These are phyloP conservation scores for Metschnikowia koreensis DNA, from an alignment of 805 yeast species.

Conservation along the genomic window DNA sequence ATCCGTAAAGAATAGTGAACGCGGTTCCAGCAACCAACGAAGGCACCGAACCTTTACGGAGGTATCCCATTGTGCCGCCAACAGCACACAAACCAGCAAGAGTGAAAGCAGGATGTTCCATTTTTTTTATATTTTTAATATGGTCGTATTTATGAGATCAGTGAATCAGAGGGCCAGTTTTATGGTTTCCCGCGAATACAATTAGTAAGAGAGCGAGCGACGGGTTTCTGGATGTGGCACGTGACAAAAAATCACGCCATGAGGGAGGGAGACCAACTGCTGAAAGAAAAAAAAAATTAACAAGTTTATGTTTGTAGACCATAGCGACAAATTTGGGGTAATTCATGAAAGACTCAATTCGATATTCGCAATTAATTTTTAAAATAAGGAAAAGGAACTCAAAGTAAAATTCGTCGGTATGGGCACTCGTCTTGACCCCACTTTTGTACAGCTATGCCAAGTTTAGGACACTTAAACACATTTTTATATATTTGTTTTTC, in stretches of 20 bases:
- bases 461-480: no score
- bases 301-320: background rate
- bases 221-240: background rate
- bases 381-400: no score
- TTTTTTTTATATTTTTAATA: slow-evolving; percentile 7
- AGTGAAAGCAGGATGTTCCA: slow-evolving; percentile 80
- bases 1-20: slow-evolving; percentile 58
- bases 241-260: background rate
- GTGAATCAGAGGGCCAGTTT: background rate
- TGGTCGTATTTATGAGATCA: background rate
- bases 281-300: no score
- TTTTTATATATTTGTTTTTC: no score
- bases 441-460: no score
- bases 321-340: no score
- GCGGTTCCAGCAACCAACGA: slow-evolving; percentile 76
- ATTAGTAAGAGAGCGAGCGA: background rate
- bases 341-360: no score
- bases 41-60: slow-evolving; percentile 69
- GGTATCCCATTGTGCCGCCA: slow-evolving; percentile 72
- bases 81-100: slow-evolving; percentile 64
- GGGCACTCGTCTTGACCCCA: no score
- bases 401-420: no score
- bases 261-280: background rate
- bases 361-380: no score
- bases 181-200: background rate